These are phyloP conservation scores for Areca catechu DNA, from an alignment of 176 grass and related monocot species.

Conservation along the genomic window DNA sequence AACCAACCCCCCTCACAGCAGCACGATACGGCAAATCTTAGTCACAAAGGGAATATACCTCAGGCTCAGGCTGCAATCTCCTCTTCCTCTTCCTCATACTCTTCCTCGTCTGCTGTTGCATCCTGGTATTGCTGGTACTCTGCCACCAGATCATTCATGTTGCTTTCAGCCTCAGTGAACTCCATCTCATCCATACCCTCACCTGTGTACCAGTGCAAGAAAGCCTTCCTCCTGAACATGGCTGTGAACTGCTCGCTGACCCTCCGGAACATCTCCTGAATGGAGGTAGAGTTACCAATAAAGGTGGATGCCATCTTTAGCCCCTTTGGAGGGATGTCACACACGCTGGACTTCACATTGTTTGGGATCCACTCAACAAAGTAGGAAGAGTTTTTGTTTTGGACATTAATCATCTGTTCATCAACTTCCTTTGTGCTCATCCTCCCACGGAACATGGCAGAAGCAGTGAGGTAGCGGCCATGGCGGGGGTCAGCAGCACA, in stretches of 20 bases:
- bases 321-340: constrained; percentile 70
- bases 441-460: constrained; percentile 88
- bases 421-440: constrained; percentile 99
- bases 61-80: no score
- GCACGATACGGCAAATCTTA: no score
- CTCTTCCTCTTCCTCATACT: no score
- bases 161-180: constrained; percentile 78
- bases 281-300: constrained; percentile 57
- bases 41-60: no score
- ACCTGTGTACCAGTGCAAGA: constrained; percentile 95
- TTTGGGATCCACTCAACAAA: constrained; percentile 95
- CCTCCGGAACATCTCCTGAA: constrained; percentile 78
- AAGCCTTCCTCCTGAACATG: constrained; percentile 99
- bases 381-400: constrained; percentile 95
- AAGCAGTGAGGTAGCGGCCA: constrained; percentile 73
- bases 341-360: constrained; percentile 86
- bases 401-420: constrained; percentile 92
- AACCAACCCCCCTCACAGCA: no score
- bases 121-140: constrained; percentile 95
- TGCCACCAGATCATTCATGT: constrained; percentile 79
- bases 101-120: constrained; percentile 2
- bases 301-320: constrained; percentile 71
- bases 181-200: constrained; percentile 99
- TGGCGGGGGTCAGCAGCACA: constrained; percentile 85
- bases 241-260: constrained; percentile 93